These are phyloP conservation scores for Sclerotinia nivalis DNA, from an alignment of 2,329 filamentous ascomycete genomes.

Conservation along the genomic window DNA sequence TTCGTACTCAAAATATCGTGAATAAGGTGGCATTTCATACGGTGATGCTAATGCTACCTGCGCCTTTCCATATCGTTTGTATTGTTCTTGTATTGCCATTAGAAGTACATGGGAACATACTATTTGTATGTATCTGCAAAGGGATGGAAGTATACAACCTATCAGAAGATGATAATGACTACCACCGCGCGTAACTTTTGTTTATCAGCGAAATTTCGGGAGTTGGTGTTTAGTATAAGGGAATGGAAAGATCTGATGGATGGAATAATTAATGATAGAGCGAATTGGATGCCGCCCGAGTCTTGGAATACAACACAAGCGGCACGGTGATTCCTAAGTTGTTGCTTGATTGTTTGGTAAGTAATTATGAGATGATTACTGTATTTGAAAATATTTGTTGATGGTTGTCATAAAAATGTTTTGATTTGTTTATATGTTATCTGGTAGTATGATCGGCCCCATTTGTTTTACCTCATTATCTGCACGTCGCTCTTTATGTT, in stretches of 20 bases:
- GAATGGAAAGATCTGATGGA: constrained; percentile 8
- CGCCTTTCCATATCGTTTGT: constrained; percentile 14
- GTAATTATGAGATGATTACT: not conserved
- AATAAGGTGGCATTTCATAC: not conserved
- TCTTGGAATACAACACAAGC: not conserved
- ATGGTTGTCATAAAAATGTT: constrained; percentile 3
- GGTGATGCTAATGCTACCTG: constrained; percentile 19
- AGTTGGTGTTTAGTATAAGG: not conserved
- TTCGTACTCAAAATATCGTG: constrained; percentile 1
- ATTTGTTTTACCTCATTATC: not conserved
- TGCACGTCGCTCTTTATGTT: constrained; percentile 13
- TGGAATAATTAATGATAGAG: not conserved
- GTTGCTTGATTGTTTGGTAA: not conserved
- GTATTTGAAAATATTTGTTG: not conserved
- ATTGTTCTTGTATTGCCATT: not conserved
- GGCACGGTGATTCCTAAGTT: constrained; percentile 4
- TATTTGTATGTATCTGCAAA: not conserved
- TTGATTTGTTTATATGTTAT: constrained; percentile 6
- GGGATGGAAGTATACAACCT: not conserved
- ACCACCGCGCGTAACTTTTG: not conserved
- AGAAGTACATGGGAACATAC: not conserved
- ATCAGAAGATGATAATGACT: constrained; percentile 4
- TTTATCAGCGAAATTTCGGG: constrained; percentile 9
- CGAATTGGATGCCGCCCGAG: not conserved
- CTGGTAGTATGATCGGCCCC: not conserved